A percentile compares a stretch with the other conserved stretches of the same genome.
phyloP scores from a whole-genome alignment of 2,329 filamentous ascomycete species.

The Hypoxylon sp. region DNA sequence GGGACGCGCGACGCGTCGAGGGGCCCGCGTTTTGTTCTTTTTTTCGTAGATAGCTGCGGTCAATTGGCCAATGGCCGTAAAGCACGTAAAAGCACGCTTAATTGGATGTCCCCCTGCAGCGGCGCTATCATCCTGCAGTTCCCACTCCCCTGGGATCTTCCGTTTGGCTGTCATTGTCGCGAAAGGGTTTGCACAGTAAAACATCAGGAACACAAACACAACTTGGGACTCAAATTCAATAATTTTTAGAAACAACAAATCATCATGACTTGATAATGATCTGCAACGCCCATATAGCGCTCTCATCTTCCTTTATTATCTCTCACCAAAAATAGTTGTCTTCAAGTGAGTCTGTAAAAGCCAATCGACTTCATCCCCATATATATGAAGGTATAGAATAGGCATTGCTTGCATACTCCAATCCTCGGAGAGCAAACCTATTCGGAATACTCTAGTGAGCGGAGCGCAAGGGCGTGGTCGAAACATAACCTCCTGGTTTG shows the following conservation, averaged over 20 bases:
- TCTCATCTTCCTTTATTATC: too few species aligned
- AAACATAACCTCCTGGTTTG: constrained; percentile 24
- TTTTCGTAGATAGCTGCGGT: neutral
- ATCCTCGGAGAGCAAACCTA: constrained; percentile 3
- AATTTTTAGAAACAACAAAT: too few species aligned
- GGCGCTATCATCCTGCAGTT: constrained; percentile 3
- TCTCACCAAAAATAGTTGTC: too few species aligned
- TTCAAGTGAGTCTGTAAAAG: neutral
- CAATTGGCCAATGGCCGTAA: constrained; percentile 44
- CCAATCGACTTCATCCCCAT: neutral
- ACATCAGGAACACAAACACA: too few species aligned
- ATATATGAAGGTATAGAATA: too few species aligned
- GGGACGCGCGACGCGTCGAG: constrained; percentile 42
- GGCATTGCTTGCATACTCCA: neutral
- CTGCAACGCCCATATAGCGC: too few species aligned
- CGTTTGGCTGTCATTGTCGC: neutral
- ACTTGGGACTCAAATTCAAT: too few species aligned
- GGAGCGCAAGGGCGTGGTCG: constrained; percentile 11
- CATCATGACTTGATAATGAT: too few species aligned
- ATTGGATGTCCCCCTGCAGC: constrained; percentile 11
- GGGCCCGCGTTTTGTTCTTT: constrained; percentile 5
- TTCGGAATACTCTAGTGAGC: neutral
- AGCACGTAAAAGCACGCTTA: constrained; percentile 1
- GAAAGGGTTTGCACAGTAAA: too few species aligned
- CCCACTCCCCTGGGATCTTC: constrained; percentile 9